Evolutionary conservation across 2,329 filamentous ascomycete species (phyloP).

Genomic region (Epicoccum sorghinum): DNA sequence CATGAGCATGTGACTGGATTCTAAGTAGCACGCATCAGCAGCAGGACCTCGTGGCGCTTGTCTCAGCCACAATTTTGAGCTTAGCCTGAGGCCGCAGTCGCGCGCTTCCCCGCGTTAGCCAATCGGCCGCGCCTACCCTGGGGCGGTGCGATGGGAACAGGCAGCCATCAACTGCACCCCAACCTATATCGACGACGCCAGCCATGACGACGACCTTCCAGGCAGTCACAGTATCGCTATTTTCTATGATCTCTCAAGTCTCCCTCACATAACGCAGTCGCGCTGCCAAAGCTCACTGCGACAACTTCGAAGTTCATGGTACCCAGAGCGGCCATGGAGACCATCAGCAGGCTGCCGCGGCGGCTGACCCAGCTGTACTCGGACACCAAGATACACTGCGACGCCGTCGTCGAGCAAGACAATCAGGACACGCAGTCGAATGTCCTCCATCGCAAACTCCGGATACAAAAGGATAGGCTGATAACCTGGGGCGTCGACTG

Average conservation of each 20-base stretch:
- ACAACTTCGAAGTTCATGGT: conserved; percentile 9
- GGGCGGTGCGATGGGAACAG: conserved; percentile 14
- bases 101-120: conserved; percentile 6
- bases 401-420: conserved; percentile 69
- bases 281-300: conserved; percentile 16
- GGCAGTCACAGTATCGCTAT: conserved; percentile 39
- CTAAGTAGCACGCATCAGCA: conserved; percentile 6
- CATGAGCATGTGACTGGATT: conserved; percentile 3
- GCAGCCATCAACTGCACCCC: conserved; percentile 15
- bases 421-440: conserved; percentile 66
- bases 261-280: conserved; percentile 20
- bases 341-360: conserved; percentile 44
- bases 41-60: neutral
- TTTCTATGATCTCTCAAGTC: conserved; percentile 25
- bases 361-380: conserved; percentile 69
- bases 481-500: conserved; percentile 82
- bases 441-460: conserved; percentile 74
- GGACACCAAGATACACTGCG: conserved; percentile 78
- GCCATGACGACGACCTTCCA: conserved; percentile 25
- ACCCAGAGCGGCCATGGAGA: conserved; percentile 37
- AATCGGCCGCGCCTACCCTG: conserved; percentile 6
- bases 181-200: conserved; percentile 16
- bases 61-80: conserved; percentile 16
- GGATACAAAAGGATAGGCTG: conserved; percentile 79
- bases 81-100: conserved; percentile 8